These are phyloP conservation scores for Forsythia suspensa DNA, from an alignment of 257 asterid genomes.

Conservation along the genomic window DNA sequence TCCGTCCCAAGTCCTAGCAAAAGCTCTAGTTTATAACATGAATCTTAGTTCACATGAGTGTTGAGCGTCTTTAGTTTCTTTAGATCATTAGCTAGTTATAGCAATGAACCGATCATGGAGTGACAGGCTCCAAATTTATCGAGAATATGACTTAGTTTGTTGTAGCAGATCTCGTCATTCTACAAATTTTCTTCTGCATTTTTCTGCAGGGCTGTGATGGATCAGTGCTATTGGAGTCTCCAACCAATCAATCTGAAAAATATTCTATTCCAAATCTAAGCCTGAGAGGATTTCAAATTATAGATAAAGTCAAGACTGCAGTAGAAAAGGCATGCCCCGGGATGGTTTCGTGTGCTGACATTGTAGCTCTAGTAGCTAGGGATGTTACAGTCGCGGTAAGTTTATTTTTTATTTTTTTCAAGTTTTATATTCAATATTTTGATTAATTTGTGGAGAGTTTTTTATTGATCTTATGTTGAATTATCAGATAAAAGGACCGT, in stretches of 20 bases:
- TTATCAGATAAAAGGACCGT: conserved; percentile 39
- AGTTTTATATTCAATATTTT: neutral
- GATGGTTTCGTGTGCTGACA: conserved; percentile 57
- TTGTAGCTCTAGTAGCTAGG: conserved; percentile 42
- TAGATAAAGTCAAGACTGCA: conserved; percentile 48
- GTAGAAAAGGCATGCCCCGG: conserved; percentile 50
- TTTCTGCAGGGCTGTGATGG: conserved; percentile 54
- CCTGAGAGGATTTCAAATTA: conserved; percentile 44
- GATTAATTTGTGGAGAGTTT: neutral
- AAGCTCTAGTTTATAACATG: neutral
- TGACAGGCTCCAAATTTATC: neutral
- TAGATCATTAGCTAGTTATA: neutral
- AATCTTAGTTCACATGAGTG: neutral
- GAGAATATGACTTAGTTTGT: neutral
- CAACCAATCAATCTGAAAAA: conserved; percentile 42
- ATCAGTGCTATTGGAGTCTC: conserved; percentile 46
- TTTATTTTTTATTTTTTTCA: neutral
- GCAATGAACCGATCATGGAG: neutral
- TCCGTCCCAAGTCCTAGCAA: neutral
- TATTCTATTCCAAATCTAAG: conserved; percentile 43
- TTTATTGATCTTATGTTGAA: neutral
- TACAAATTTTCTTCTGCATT: neutral
- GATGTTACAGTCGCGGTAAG: conserved; percentile 44
- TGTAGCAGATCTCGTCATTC: neutral
- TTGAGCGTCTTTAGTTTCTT: neutral